These are phyloP conservation scores for Meredithiella fracta DNA, from an alignment of 2,329 filamentous ascomycete genomes.

Conservation along the genomic window DNA sequence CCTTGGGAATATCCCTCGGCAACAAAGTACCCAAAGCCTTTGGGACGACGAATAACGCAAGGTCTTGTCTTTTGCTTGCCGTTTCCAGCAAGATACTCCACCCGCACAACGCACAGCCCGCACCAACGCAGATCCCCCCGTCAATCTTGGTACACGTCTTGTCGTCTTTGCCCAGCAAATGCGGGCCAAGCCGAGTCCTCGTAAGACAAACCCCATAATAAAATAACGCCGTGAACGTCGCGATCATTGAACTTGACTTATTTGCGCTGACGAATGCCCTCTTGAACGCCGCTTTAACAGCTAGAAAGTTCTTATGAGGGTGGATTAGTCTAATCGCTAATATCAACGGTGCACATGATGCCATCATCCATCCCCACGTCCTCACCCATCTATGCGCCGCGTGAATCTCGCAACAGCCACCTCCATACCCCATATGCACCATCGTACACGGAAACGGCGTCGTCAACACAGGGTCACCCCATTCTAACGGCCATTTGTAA, in stretches of 20 bases:
- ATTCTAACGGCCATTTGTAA: conserved; percentile 48
- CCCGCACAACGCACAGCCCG: conserved; percentile 60
- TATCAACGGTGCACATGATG: conserved; percentile 62
- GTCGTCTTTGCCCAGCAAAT: conserved; percentile 38
- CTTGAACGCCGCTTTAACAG: conserved; percentile 32
- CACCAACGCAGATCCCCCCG: conserved; percentile 49
- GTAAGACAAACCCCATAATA: conserved; percentile 74
- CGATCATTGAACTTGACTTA: conserved; percentile 63
- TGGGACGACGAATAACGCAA: conserved; percentile 67
- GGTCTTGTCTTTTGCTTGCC: conserved; percentile 48
- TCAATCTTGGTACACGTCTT: conserved; percentile 34
- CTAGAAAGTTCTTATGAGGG: conserved; percentile 23
- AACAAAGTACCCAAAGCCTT: conserved; percentile 59
- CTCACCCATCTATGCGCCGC: conserved; percentile 49
- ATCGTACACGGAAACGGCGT: conserved; percentile 68
- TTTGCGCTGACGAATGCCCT: conserved; percentile 41
- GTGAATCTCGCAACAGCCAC: conserved; percentile 54
- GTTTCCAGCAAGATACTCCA: conserved; percentile 67
- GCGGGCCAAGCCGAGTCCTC: conserved; percentile 57
- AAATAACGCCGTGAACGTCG: conserved; percentile 59
- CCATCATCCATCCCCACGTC: conserved; percentile 58
- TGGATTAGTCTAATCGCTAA: conserved; percentile 40
- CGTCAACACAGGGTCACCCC: conserved; percentile 54
- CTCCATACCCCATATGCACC: conserved; percentile 63
- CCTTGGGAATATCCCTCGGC: conserved; percentile 32